Percentiles rank a stretch among this genome's conserved stretches.
Conservation (phyloP, 2,329 filamentous ascomycete species). For the Cadophora sp. region DNA sequence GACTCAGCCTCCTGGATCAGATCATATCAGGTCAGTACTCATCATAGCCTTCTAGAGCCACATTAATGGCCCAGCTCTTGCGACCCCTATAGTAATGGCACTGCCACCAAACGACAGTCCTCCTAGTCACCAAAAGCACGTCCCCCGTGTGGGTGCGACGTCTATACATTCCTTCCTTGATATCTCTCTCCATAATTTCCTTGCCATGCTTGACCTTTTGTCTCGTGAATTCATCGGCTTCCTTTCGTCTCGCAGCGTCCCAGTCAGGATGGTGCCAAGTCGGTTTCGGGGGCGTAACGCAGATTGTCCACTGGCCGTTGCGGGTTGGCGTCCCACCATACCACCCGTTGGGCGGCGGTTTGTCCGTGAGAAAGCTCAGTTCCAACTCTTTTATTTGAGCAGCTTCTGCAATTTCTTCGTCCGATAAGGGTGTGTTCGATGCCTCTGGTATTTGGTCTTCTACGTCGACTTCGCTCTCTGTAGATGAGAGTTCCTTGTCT, state of each 20-base stretch:
- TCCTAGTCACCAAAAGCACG: not conserved
- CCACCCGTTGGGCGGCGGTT: not conserved
- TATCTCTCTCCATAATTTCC: not conserved
- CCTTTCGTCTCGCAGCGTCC: not conserved
- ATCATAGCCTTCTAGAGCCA: constrained; percentile 3
- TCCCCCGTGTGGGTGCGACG: no score
- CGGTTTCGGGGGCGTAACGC: not conserved
- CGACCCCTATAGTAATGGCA: not conserved
- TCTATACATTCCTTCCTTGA: not conserved
- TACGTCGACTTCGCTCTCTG: not conserved
- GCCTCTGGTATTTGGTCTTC: no score
- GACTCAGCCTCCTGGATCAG: not conserved
- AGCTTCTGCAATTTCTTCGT: no score
- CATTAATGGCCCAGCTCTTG: constrained; percentile 1
- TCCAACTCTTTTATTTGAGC: not conserved
- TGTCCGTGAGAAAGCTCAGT: not conserved
- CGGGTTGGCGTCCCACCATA: not conserved
- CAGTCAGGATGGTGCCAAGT: constrained; percentile 10
- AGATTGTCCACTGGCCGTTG: constrained; percentile 8
- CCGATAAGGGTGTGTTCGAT: no score
- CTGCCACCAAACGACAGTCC: not conserved
- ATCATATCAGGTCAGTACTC: constrained; percentile 5
- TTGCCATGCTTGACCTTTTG: not conserved
- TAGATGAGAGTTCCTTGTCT: no score
- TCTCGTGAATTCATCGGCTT: not conserved